A percentile compares a stretch with the other conserved stretches of the same genome.
Conservation (phyloP, 2,329 filamentous ascomycete species). For the Hypomyces perniciosus region DNA sequence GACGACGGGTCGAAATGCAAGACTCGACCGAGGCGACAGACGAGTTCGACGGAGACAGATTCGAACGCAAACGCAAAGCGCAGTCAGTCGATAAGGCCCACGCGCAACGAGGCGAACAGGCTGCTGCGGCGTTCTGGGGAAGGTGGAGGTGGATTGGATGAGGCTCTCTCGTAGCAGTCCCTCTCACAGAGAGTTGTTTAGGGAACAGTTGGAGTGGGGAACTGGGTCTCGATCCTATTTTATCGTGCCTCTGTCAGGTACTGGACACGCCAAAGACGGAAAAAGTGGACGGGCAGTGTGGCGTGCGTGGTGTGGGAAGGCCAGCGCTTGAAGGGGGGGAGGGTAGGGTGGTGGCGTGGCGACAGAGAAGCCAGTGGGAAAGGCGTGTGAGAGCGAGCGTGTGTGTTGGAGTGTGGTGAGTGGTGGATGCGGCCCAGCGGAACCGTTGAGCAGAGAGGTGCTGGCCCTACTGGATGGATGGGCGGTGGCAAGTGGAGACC, state of each 20-base stretch:
- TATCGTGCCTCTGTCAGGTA: constrained; percentile 25
- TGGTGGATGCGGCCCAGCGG: constrained; percentile 15
- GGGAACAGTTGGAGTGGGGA: constrained; percentile 44
- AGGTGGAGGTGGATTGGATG: constrained; percentile 27
- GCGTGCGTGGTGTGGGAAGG: neutral
- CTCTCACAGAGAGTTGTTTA: constrained; percentile 27
- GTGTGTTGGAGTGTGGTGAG: constrained; percentile 3
- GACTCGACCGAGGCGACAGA: neutral
- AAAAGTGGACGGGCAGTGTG: neutral
- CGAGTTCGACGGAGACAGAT: constrained; percentile 14
- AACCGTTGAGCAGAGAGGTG: constrained; percentile 14
- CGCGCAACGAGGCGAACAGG: constrained; percentile 20
- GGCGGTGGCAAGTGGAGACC: constrained; percentile 20
- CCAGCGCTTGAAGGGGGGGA: constrained; percentile 19
- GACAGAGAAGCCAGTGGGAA: neutral
- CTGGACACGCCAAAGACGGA: constrained; percentile 19
- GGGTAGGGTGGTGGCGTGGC: constrained; percentile 21
- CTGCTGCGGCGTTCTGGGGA: constrained; percentile 26
- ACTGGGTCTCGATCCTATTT: constrained; percentile 39
- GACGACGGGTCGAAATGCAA: neutral
- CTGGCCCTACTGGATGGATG: constrained; percentile 1
- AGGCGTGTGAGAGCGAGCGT: neutral
- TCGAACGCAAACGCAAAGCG: constrained; percentile 1
- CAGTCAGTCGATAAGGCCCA: constrained; percentile 16
- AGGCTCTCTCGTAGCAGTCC: constrained; percentile 33